Percentiles rank a stretch among this genome's conserved stretches.
Evolutionary conservation across 345 rosid species (phyloP).

Genomic region (Diplotaxis tenuifolia): DNA sequence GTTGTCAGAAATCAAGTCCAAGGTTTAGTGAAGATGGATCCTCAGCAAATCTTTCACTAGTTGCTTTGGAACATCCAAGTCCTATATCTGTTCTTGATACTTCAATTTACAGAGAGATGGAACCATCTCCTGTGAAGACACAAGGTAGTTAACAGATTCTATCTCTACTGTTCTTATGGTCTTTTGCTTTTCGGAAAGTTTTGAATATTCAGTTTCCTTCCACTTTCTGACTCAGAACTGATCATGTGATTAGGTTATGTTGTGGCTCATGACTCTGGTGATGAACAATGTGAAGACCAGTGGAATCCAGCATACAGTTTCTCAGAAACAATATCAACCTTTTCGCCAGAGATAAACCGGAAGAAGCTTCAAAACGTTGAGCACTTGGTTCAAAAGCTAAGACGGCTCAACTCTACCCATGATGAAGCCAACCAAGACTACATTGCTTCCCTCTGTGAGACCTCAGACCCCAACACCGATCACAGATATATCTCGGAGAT

Average conservation of each 20-base stretch:
- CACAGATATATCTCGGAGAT: conserved; percentile 95
- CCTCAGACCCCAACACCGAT: conserved; percentile 60
- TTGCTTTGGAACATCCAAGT: conserved; percentile 69
- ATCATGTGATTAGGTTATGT: conserved; percentile 44
- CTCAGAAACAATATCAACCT: conserved; percentile 41
- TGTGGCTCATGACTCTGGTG: conserved; percentile 36
- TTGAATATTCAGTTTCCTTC: conserved; percentile 3
- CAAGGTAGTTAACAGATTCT: conserved; percentile 14
- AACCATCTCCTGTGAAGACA: conserved; percentile 56
- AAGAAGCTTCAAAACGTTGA: conserved; percentile 85
- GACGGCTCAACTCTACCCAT: conserved; percentile 72
- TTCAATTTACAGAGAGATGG: conserved; percentile 56
- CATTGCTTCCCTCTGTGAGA: conserved; percentile 90
- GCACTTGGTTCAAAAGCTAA: conserved; percentile 87
- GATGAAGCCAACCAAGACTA: conserved; percentile 90
- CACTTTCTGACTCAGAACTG: conserved; percentile 35
- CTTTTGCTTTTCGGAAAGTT: too few species aligned
- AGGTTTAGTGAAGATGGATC: conserved; percentile 50
- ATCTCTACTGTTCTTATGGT: background rate
- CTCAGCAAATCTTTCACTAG: conserved; percentile 43
- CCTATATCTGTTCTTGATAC: conserved; percentile 85
- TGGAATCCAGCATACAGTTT: conserved; percentile 49
- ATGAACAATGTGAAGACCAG: conserved; percentile 47
- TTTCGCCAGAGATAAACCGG: conserved; percentile 62
- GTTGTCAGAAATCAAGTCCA: conserved; percentile 50